phyloP scores from a whole-genome alignment of 371 early-diverging fungal species.

The Thermomucor indicae-seudaticae region DNA sequence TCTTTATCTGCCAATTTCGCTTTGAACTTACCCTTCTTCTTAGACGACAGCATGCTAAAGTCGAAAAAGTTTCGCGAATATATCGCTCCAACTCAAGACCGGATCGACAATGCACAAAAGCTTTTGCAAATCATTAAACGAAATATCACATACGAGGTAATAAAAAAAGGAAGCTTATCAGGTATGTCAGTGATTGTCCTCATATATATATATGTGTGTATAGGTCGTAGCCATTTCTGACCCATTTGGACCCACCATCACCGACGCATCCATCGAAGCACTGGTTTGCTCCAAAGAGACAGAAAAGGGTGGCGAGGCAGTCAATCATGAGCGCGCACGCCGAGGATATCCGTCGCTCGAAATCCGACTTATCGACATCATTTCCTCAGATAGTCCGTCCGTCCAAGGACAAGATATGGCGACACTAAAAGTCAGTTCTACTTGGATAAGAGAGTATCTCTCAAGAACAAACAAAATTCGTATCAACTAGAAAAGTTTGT shows the following conservation, averaged over 20 bases:
- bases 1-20: slow-evolving; percentile 7
- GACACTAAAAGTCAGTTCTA: slow-evolving; percentile 67
- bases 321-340: slow-evolving; percentile 55
- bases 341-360: slow-evolving; percentile 53
- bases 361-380: slow-evolving; percentile 72
- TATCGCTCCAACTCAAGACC: slow-evolving; percentile 67
- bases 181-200: background rate
- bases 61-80: slow-evolving; percentile 67
- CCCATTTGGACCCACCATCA: slow-evolving; percentile 86
- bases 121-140: slow-evolving; percentile 62
- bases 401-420: slow-evolving; percentile 35
- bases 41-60: slow-evolving; percentile 62
- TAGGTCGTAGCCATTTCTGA: slow-evolving; percentile 44
- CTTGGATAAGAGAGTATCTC: slow-evolving; percentile 56
- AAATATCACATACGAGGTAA: slow-evolving; percentile 37
- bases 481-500: too few species aligned
- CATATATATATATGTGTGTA: background rate
- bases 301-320: slow-evolving; percentile 66
- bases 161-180: background rate
- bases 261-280: slow-evolving; percentile 69
- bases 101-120: slow-evolving; percentile 52
- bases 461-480: too few species aligned
- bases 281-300: slow-evolving; percentile 92
- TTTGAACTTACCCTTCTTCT: background rate
- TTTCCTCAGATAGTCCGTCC: slow-evolving; percentile 45